Conservation (phyloP, 2,329 filamentous ascomycete genomes). For the Xylaria sp. region DNA sequence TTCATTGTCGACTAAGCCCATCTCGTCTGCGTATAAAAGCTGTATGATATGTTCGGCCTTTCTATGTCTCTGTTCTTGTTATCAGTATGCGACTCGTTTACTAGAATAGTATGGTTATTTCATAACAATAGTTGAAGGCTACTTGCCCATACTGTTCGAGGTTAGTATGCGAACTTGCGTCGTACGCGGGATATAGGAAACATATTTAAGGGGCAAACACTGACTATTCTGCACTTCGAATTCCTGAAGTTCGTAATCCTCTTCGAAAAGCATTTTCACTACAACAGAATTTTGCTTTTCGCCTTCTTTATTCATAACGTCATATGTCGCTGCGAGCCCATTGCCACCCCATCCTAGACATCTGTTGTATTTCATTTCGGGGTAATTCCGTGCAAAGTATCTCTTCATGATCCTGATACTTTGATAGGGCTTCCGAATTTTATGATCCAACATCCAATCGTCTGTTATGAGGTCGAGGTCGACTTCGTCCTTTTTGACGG, state of each 20-base stretch:
- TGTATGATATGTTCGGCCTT: conserved; percentile 33
- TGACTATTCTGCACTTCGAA: conserved; percentile 14
- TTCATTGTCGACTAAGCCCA: conserved; percentile 7
- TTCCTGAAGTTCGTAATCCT: not conserved
- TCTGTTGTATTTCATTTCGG: conserved; percentile 8
- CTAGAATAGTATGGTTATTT: not conserved
- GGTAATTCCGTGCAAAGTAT: not conserved
- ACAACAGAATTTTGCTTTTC: conserved; percentile 5
- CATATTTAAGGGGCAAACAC: not conserved
- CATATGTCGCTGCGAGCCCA: conserved; percentile 29
- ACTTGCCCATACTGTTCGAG: conserved; percentile 22
- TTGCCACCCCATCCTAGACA: conserved; percentile 34
- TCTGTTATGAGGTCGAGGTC: not conserved
- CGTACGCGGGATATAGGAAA: not conserved
- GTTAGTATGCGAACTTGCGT: conserved; percentile 1
- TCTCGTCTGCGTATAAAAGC: conserved; percentile 3
- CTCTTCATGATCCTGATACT: not conserved
- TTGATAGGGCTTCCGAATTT: not conserved
- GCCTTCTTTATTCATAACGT: not conserved
- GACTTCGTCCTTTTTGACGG: not conserved
- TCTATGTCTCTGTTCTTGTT: conserved; percentile 3
- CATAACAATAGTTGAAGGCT: not conserved
- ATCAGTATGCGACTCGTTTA: not conserved
- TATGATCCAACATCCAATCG: not conserved
- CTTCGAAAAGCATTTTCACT: conserved; percentile 22